Evolutionary conservation across 768 basidiomycete species (phyloP), one percentile per base, ranked within the genome.

Genomic region (Auricularia cornea): DNA sequence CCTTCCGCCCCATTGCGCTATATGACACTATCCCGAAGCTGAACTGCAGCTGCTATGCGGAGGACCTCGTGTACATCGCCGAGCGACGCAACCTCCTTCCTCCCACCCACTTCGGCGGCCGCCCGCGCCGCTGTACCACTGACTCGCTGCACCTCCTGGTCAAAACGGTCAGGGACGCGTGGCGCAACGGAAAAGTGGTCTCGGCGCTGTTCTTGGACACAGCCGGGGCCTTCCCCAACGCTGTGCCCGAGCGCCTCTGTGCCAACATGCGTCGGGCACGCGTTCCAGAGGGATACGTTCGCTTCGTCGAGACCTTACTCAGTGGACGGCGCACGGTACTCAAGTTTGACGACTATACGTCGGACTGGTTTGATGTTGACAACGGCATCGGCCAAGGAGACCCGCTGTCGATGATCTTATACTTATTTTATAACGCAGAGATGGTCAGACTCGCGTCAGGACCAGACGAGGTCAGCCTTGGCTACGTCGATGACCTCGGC

Each of bases 1-100:
- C 77, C 0, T 77, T 77, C 54, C 61, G 73, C 0, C 80, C 78
- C 0, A 78, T 82, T 8, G 8, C 8, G n/a, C n/a, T n/a, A n/a
- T n/a, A n/a, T n/a, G n/a, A n/a, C n/a, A n/a, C n/a, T n/a, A n/a
- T n/a, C n/a, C 38, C 38, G 0, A 80, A 79, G 44, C n/a, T 75
- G 0, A 72, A 74, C 0, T 66, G 67, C 3, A 23, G 68, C 14
- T 62, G 63, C 1, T 44, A 74, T 0, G 65, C 71, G 18, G 69
- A 72, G 4, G 66, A 72, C 23, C 23, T 79, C 0, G 59, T 65
- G 0, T 63, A 64, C 26, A 23, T 73, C 1, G 61, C 68, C 0
- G 76, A 82, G 64, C 33, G 64, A 3, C 65, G 75, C 31, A 18
- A 71, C 0, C 56, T 75, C 0, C 70, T 74, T 3, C 72, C 71